Base-by-base conservation (phyloP, 2,329 filamentous ascomycete species). In the Ascochyta koolunga region DNA sequence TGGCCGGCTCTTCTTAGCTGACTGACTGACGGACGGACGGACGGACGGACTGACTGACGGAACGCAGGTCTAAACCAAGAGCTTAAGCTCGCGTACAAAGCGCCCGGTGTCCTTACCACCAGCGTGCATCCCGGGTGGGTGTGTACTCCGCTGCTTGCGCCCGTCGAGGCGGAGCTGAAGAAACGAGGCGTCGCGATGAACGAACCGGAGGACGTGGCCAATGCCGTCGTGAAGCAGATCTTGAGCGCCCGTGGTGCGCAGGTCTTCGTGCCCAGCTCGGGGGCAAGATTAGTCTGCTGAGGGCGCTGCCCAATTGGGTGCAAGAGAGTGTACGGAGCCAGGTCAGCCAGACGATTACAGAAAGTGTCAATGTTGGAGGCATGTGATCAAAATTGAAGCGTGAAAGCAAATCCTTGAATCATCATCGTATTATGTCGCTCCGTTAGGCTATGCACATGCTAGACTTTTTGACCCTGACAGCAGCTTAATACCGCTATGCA, bases 221-320 rank as follows among this genome's bases (percentile, higher is more conserved):
- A 79, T 54, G 73, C 75, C 0, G 71, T 81, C 3, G 71, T 77
- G 1, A 66, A 70, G 44, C 75, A 78, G 59, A 69, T 81, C 13
- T 43, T 77, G 35, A 71, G 64, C 24, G 72, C 74, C 16, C 62
- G 65, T 7, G 72, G 77, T 10, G 74, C 70, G 7, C 78, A 80
- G 59, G 56, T 80, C 5, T 69, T 79, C 38, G 33, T 80, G 27
- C 75, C 76, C 52, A 10, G 24, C 11, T 25, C 9, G 16, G 49
- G 38, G 7, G 29, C 67, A 35, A 40, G 71, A 13, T 58, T 1
- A 66, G 72, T 4, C 66, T 64, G 7, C 58, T 82, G 29, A 71
- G 80, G 49, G 79, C 72, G 0, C 77, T 75, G 69, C 79, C 80
- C 1, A 73, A 72, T 33, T 83, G 80, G 80, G 24, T 80, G 48